Evolutionary conservation across 2,329 filamentous ascomycete genomes (phyloP), one percentile per base, ranked within the genome.

Genomic region (Hypoxylon sp.): DNA sequence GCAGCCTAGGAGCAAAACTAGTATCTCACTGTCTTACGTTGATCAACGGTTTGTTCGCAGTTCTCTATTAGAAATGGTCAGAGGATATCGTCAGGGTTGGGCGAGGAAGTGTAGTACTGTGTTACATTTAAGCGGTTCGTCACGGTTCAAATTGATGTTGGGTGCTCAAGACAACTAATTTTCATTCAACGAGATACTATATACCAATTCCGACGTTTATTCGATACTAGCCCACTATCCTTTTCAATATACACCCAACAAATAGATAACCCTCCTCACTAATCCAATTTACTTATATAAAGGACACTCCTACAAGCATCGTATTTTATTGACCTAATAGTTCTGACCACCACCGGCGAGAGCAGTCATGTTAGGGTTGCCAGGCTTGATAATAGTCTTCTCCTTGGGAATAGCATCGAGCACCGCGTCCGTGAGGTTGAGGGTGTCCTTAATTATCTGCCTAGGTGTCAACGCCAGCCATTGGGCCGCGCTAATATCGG

Each of bases 391-490:
- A 39, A 82, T 75, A 9, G 80, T 81, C 76, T 84, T 84, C 26
- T 82, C 77, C 71, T 77, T 80, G 0, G 83, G 82, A 3, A 81
- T 67, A 2, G 63, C 72, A 50, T 80, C 79, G 33, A 84, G 69
- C 2, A 83, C 68, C 1, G 72, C 72, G 35, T 83, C 79, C 0
- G 76, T 73, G 11, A 84, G 64, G 50, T 79, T 83, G 62, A 90
- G 75, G 0, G 86, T 88, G 72, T 90, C 87, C 65, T 84, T 81
- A 44, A 90, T 80, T n/a, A 88, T 83, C 77, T 89, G 87, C 48
- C 82, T 81, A 0, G 87, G 86, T 1, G 86, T 88, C 26, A 88
- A 76, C 0, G 86, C 87, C 4, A 89, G 77, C 87, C 87, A 89
- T 77, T 89, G 87, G 0, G 84, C 83, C 3, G 88, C 83, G 60